Base-by-base conservation (phyloP, 2,329 filamentous ascomycete genomes). In the Kalaharituber pfeilii region DNA sequence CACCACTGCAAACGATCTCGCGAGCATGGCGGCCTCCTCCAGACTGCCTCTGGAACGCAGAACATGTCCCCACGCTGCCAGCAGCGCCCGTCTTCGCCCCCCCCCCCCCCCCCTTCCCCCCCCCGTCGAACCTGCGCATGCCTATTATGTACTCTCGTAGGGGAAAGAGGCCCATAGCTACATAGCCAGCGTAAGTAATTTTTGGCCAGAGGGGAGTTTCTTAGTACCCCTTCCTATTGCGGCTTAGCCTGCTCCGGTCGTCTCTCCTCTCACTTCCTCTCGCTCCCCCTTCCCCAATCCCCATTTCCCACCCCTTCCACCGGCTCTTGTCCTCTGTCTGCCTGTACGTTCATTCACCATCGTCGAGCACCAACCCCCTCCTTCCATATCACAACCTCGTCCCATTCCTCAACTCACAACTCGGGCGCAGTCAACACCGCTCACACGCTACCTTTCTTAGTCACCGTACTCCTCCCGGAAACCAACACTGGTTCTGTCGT, bases 241-340 rank as follows among this genome's bases (percentile, higher is more conserved):
- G 42, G 42, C 42, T 25, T 47, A 47, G 42, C 42, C 42, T 47
- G 50, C 36, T 39, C 54, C 33, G 27, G 49, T 29, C 20, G 42
- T 29, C 39, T 39, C 18, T n/a, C 49, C 20, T 27, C 39, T 44
- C 26, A 8, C 28, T 47, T 28, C 26, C 42, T 49, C 45, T 54
- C 53, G 24, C 44, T 57, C 54, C 55, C 56, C 54, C 52, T 58
- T 52, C 55, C 53, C 51, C 50, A 53, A 55, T 55, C 57, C 51
- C 51, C 36, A 20, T 26, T 29, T 59, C 36, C 53, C 47, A n/a
- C n/a, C 53, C 53, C 28, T 39, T 18, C 8, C 33, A 39, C 33
- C 33, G 29, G 29, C 29, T 33, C n/a, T n/a, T 33, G 29, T 33
- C 33, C 33, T 18, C 7, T 5, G 33, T 18, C 33, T 39, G 4